phyloP scores from a whole-genome alignment of 257 asterid species.

The Parsonsia alboflavescens region DNA sequence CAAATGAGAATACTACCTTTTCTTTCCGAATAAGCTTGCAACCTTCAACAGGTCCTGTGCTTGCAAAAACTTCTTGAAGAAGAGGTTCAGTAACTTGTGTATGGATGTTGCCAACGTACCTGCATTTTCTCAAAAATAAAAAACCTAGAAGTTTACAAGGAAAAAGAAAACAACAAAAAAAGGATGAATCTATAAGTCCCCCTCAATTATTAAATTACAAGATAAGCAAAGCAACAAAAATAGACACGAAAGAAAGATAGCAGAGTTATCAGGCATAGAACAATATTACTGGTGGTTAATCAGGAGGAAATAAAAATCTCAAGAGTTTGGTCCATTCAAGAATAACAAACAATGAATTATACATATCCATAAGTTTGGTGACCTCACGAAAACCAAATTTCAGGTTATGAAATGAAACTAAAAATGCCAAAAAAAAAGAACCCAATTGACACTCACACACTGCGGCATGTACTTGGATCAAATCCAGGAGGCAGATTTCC shows the following conservation, averaged over 20 bases:
- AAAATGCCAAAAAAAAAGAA: neutral
- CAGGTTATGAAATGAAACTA: neutral
- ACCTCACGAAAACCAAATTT: neutral
- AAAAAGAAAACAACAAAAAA: slow-evolving; percentile 20
- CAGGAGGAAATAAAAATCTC: neutral
- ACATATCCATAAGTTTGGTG: neutral
- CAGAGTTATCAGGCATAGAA: neutral
- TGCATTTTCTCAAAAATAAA: slow-evolving; percentile 55
- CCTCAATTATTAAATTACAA: neutral
- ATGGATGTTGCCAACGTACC: slow-evolving; percentile 87
- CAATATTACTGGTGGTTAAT: neutral
- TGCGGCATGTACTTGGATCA: slow-evolving; percentile 97
- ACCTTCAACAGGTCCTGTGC: slow-evolving; percentile 79
- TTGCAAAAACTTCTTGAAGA: slow-evolving; percentile 83
- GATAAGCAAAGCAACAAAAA: neutral
- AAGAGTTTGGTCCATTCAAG: neutral
- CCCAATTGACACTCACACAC: slow-evolving; percentile 78
- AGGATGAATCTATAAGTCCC: slow-evolving; percentile 6
- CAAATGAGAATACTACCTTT: slow-evolving; percentile 37
- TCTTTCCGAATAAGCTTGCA: slow-evolving; percentile 91
- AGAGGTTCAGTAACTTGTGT: slow-evolving; percentile 85
- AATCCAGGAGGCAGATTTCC: slow-evolving; percentile 99
- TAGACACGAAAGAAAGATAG: neutral
- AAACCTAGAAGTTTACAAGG: slow-evolving; percentile 22
- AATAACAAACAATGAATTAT: neutral